Evolutionary conservation across 106 monocot genomes (phyloP), one percentile per base, ranked within the genome.

Genomic region (Dendrobium officinale): DNA sequence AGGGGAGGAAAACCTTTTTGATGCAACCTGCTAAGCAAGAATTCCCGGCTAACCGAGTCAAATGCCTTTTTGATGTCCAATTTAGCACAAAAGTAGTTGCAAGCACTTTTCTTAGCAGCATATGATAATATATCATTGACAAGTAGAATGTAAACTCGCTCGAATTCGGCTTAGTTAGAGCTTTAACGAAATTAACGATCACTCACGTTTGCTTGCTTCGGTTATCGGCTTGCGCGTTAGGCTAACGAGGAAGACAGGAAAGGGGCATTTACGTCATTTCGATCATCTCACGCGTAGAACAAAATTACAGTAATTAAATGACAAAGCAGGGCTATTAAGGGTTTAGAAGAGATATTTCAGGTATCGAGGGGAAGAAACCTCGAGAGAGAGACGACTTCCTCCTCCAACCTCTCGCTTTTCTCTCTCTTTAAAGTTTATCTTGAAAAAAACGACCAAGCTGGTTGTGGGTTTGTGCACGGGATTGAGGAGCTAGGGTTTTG

Each of bases 341-440:
- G 42, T 74, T 74, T 19, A 74, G 73, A 74, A 74, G 16, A 20
- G 42, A 74, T 42, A 42, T 74, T 27, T 72, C 42, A 29, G 73
- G 73, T 42, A 37, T 74, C 18, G 70, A 31, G 73, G 40, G 42
- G 42, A 74, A 42, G 73, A 74, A 74, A 74, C 73, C 42, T 74
- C 40, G 73, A 42, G 73, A 40, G 73, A 40, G 73, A 20, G 73
- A 41, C 42, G 70, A 70, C 70, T 70, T 70, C 33, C 70, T 70
- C 70, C 70, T 70, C 70, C 33, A 0, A 27, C 33, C 33, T 11
- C 3, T 70, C 33, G 17, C 13, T 51, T 11, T 13, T 70, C 33
- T 9, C 70, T 31, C 3, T 70, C 33, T 70, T 37, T 10, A 0
- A n/a, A 4, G 16, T 18, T 26, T 19, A 51, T 9, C 11, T 51